Base-by-base conservation (phyloP, 768 basidiomycete species). In the Naematelia aurantialba region DNA sequence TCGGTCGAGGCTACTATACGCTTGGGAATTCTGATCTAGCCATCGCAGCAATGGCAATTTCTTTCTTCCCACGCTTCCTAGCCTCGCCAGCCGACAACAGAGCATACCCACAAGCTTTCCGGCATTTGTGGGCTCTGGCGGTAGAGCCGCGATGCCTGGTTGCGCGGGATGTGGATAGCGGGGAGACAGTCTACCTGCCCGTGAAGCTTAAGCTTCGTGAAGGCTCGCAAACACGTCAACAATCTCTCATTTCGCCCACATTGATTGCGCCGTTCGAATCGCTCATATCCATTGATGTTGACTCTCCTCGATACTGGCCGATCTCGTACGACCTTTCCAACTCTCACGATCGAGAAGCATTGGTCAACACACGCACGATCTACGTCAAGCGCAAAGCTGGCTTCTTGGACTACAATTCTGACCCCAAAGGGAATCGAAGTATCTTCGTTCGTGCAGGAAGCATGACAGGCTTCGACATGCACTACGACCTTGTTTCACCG, bases 221-320 rank as follows among this genome's bases (percentile, higher is more conserved):
- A 27, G 82, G 62, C 31, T 60, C 17, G 27, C 61, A 56, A 13
- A 21, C 44, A 47, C 85, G 85, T n/a, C 82, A 84, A 13, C 85
- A 87, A 1, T 87, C 88, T 64, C 80, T 96, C 48, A 91, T 93
- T 56, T 89, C 91, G 0, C 96, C 96, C 0, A 94, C 94, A 0
- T 82, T 98, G 3, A 88, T 96, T 60, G 91, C 92, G 0, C 88
- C 93, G 62, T 83, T 97, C 62, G 85, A 89, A 71, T 85, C 83
- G 58, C 81, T 98, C 13, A 79, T 85, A 47, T 87, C 89, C 3
- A 87, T 99, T 66, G 82, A 87, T 47, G 86, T 93, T 22, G 92
- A 97, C 69, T 96, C 90, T 0, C 92, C 91, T 14, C 85, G 96
- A 4, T 98, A 99, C 76, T 96, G 91, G 89, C 88, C 92, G 0